These are phyloP conservation scores for Phytopythium aichiense DNA, from an alignment of 352 stramenopile species.

Conservation along the genomic window DNA sequence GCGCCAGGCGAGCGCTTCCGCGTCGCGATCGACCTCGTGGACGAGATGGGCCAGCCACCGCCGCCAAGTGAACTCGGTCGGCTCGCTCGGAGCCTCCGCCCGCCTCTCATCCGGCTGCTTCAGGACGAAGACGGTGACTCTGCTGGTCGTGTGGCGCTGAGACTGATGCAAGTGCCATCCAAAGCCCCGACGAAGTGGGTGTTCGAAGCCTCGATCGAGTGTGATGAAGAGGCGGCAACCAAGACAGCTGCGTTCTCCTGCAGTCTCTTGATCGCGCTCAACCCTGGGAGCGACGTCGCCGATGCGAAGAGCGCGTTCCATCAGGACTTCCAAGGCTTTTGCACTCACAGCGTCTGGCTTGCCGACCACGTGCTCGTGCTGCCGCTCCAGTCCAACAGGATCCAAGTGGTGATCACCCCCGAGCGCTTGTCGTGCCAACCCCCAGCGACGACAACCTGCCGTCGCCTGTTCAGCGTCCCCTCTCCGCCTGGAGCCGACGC, in stretches of 20 bases:
- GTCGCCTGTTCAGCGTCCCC: not conserved
- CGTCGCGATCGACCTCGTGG: slow-evolving; percentile 39
- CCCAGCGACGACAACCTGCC: not conserved
- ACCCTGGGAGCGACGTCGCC: not conserved
- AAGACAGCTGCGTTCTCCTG: not conserved
- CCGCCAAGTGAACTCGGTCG: not conserved
- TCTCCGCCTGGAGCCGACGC: not conserved
- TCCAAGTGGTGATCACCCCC: slow-evolving; percentile 6
- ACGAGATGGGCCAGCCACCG: slow-evolving; percentile 49
- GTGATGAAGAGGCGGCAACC: not conserved
- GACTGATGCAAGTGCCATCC: not conserved
- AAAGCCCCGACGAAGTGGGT: not conserved
- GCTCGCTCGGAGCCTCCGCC: not conserved
- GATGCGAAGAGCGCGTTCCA: slow-evolving; percentile 4
- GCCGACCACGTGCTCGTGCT: slow-evolving; percentile 27
- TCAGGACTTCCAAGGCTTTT: slow-evolving; percentile 28
- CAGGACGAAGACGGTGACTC: not conserved
- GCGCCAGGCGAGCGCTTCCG: slow-evolving; percentile 22
- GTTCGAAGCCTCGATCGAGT: not conserved
- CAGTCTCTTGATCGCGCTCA: not conserved
- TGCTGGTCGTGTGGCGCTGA: not conserved
- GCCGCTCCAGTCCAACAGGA: slow-evolving; percentile 24
- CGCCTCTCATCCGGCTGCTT: not conserved
- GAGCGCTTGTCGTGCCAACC: no score
- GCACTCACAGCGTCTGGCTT: slow-evolving; percentile 26